A percentile compares a stretch with the other conserved stretches of the same genome.
phyloP scores from a whole-genome alignment of 2,329 filamentous ascomycete genomes.

The Esteya vermicola region DNA sequence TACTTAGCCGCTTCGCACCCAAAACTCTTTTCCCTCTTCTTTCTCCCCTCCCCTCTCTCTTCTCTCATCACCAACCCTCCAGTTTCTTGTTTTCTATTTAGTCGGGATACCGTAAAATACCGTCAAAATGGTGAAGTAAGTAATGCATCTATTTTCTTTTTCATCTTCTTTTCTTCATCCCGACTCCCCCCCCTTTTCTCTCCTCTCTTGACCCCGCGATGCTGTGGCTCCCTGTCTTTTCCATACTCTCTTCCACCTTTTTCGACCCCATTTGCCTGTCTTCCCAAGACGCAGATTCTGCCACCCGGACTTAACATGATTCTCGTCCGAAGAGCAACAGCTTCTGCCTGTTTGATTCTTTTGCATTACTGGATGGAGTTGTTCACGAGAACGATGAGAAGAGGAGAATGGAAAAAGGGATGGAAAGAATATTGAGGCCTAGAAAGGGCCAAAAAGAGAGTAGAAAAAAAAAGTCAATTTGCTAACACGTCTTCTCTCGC shows the following conservation, averaged over 20 bases:
- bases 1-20: constrained; percentile 7
- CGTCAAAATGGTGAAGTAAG: constrained; percentile 99
- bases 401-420: too few relatives aligned
- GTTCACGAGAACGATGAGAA: too few relatives aligned
- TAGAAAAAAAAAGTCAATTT: too few relatives aligned
- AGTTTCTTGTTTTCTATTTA: constrained; percentile 10
- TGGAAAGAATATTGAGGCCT: too few relatives aligned
- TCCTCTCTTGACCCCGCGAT: too few relatives aligned
- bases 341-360: too few relatives aligned
- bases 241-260: neutral
- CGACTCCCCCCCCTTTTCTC: neutral
- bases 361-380: too few relatives aligned
- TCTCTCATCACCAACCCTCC: constrained; percentile 2
- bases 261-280: neutral
- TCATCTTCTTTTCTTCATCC: neutral
- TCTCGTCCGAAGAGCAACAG: too few relatives aligned
- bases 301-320: neutral
- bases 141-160: constrained; percentile 19
- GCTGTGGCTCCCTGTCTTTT: neutral
- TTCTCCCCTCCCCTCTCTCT: constrained; percentile 1
- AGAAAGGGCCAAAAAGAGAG: too few relatives aligned
- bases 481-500: constrained; percentile 27
- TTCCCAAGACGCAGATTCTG: neutral
- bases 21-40: constrained; percentile 3
- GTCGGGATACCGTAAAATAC: constrained; percentile 37